Base-by-base conservation (phyloP, 2,329 filamentous ascomycete genomes). In the Aspergillus nomiae region DNA sequence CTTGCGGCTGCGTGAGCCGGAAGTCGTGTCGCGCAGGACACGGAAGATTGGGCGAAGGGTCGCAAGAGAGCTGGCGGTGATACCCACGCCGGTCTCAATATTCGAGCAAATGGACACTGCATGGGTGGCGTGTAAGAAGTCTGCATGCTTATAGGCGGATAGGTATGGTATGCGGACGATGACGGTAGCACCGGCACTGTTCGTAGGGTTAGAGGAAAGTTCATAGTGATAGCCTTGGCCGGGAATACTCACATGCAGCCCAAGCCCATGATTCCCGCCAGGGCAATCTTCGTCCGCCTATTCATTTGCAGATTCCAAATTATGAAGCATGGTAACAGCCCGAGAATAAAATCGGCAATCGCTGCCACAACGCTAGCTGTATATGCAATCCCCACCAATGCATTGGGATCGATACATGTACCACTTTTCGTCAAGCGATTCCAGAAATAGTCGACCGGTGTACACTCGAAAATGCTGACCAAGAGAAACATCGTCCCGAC, bases 231-330 rank as follows among this genome's bases (percentile, higher is more conserved):
- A 38, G 11, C 10, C 12, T 24, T 38, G 30, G 38, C 30, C 8
- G n/a, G 12, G 51, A 19, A 14, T 8, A 55, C 51, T 24, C 14
- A 55, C 51, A 55, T 36, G 34, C 51, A 55, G 51, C 51, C 51
- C 16, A 55, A 16, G 30, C 51, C 51, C 51, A 55, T 55, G 24
- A 55, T 55, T 14, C 32, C 32, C 24, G 51, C 51, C 6, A 55
- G 51, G n/a, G 51, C 51, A 26, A 55, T 19, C 32, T 55, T 55
- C 7, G 51, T 55, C 12, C n/a, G 30, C 21, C 51, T 16, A 19
- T 55, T 55, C 51, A 55, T 55, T 24, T 55, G 51, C n/a, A 55
- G 12, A 24, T 55, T 55, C 51, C 51, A 55, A 21, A 55, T 12
- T 10, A 55, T 55, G 51, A 55, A 38, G 26, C 30, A 36, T 26